Evolutionary conservation across 1,284 basidiomycete genomes (phyloP), one percentile per base, ranked within the genome.

Genomic region (Phlebopus sp.): DNA sequence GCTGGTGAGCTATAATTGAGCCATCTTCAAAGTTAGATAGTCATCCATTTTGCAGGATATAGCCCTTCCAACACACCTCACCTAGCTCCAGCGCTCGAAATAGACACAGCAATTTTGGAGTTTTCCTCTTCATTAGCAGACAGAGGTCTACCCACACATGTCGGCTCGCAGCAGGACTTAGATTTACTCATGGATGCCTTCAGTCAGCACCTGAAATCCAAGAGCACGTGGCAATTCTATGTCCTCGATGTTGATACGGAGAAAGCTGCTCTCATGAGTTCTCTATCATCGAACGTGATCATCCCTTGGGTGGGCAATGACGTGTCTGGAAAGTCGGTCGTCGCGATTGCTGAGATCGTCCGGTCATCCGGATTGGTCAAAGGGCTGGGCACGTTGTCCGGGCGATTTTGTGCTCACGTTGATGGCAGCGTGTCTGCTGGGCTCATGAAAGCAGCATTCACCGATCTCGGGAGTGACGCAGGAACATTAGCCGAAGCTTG

Each of bases 161-260:
- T 97, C 53, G 71, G 69, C 10, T 86, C 83, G 1, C 70, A 80
- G 42, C 61, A 71, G 30, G 94, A 97, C 61, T 68, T 97, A 46
- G 76, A 85, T 47, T 63, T 63, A 8, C 74, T 97, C 50, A 73
- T 87, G 42, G 59, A 64, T 18, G 85, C 82, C 11, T 82, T 97
- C 59, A 67, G 77, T 37, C 67, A 76, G 13, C 74, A 81, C 29
- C 60, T 93, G 54, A 79, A 86, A 46, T 69, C 69, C 4, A 79
- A 87, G 32, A 77, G 89, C 35, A 68, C 97, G 19, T 97, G 92
- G 91, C 86, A 97, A 59, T 97, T 86, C 71, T 97, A 97, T 63
- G 87, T 92, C 18, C 74, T 97, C 39, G 84, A 97, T 60, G 76
- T 82, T 5, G 70, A 73, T 36, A 67, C 73, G 49, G 83, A 90